Base-by-base conservation (phyloP, 345 rosid species). In the Clausena lansium region DNA sequence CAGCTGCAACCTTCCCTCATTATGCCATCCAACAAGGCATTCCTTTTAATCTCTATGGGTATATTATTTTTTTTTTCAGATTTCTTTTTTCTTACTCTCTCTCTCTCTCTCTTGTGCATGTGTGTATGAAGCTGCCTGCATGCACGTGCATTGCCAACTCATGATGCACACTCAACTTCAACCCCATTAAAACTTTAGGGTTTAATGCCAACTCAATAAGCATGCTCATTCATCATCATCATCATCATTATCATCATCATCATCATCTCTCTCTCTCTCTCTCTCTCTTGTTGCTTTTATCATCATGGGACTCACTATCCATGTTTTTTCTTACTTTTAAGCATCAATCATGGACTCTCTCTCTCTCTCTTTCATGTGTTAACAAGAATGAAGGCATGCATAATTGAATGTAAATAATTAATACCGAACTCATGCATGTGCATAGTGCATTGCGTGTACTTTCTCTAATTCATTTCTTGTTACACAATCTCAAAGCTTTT, bases 1-100 rank as follows among this genome's bases (percentile, higher is more conserved):
- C 93, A 70, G 87, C 92, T 41, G 83, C 92, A 75, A 87, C 96
- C 86, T 92, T 88, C 85, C 92, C 97, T 78, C 98, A 91, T 89
- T 94, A 92, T 89, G 92, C 94, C 81, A 86, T 90, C 83, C 97
- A 88, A 74, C 94, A 87, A 86, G 94, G 89, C 74, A 81, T 94
- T 70, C 94, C 98, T 70, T 91, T 85, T 73, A 87, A 92, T 91
- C 83, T 90, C 67, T 94, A 90, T 87, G 98, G 89, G 89, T 89
- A 87, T 79, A 63, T 45, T 25, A 39, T 13, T 68, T 30, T 72
- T 45, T 10, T 45, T 45, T 45, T 11, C 3, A 3, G 17, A 11
- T 45, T 45, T 13, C 17, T 45, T 45, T 45, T 45, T 13, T 13
- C 50, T 45, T 1, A 17, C 22, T 3, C 6, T 50, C 59, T 74